These are phyloP conservation scores for Plicaturopsis crispa DNA, from an alignment of 768 basidiomycete species.

Conservation along the genomic window DNA sequence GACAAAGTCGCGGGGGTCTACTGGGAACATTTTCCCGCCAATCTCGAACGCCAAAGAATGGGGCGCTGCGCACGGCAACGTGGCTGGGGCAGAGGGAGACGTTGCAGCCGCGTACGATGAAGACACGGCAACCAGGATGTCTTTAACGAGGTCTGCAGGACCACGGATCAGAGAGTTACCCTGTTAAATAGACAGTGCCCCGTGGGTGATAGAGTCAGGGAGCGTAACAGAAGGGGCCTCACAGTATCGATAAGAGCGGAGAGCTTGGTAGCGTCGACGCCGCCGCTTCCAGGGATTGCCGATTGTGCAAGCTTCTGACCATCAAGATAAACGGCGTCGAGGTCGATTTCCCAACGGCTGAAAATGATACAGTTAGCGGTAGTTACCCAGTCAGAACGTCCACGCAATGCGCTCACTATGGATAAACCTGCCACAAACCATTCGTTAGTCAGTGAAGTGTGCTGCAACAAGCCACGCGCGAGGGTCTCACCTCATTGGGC, in stretches of 20 bases:
- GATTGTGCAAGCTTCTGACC: constrained; percentile 53
- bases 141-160: constrained; percentile 52
- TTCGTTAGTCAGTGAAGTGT: too few species aligned
- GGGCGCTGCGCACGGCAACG: constrained; percentile 49
- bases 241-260: constrained; percentile 73
- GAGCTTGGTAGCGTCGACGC: too few species aligned
- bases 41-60: constrained; percentile 65
- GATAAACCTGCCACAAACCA: too few species aligned
- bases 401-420: too few species aligned
- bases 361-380: too few species aligned
- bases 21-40: constrained; percentile 59
- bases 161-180: constrained; percentile 76
- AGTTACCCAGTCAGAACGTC: too few species aligned
- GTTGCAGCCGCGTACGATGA: too few species aligned
- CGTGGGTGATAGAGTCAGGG: too few species aligned
- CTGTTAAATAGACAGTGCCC: constrained; percentile 31
- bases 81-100: constrained; percentile 20
- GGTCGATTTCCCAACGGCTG: constrained; percentile 71
- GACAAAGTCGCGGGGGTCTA: constrained; percentile 71
- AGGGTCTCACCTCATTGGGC: constrained; percentile 64
- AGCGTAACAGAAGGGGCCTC: too few species aligned
- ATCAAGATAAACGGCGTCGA: constrained; percentile 70
- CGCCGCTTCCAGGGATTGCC: constrained; percentile 31
- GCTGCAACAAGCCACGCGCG: too few species aligned
- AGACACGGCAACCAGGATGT: too few species aligned